Conservation (phyloP, 768 basidiomycete species). For the Epithele typhae region DNA sequence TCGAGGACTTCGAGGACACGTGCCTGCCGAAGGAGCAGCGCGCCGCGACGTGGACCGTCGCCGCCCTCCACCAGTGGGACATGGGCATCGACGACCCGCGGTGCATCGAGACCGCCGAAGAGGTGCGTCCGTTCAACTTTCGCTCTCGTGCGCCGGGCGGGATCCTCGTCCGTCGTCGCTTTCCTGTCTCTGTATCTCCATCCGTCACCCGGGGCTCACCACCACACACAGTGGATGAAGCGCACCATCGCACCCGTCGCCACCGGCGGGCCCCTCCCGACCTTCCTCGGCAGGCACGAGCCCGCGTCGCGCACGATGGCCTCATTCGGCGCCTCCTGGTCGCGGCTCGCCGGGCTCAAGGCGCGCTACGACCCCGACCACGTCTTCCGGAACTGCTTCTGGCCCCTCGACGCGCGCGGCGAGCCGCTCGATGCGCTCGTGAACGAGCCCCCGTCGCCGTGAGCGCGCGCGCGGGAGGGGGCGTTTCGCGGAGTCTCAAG, state of each 20-base stretch:
- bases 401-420: constrained; percentile 66
- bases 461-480: no score
- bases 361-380: constrained; percentile 70
- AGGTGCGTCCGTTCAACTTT: constrained; percentile 38
- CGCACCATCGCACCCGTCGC: constrained; percentile 67
- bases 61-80: constrained; percentile 92
- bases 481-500: no score
- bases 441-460: constrained; percentile 51
- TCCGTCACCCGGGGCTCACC: neutral
- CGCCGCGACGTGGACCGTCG: constrained; percentile 78
- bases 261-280: constrained; percentile 79
- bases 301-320: constrained; percentile 54
- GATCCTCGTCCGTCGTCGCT: neutral
- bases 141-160: neutral
- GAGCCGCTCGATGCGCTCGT: constrained; percentile 48
- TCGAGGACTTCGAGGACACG: constrained; percentile 65
- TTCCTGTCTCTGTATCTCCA: neutral
- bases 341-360: constrained; percentile 67
- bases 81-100: constrained; percentile 74
- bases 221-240: constrained; percentile 62
- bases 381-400: constrained; percentile 74
- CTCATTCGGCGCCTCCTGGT: constrained; percentile 75
- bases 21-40: constrained; percentile 78
- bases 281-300: constrained; percentile 74
- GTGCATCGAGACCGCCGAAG: constrained; percentile 81